Base-by-base conservation (phyloP, 345 rosid species). In the Aquilaria sinensis region DNA sequence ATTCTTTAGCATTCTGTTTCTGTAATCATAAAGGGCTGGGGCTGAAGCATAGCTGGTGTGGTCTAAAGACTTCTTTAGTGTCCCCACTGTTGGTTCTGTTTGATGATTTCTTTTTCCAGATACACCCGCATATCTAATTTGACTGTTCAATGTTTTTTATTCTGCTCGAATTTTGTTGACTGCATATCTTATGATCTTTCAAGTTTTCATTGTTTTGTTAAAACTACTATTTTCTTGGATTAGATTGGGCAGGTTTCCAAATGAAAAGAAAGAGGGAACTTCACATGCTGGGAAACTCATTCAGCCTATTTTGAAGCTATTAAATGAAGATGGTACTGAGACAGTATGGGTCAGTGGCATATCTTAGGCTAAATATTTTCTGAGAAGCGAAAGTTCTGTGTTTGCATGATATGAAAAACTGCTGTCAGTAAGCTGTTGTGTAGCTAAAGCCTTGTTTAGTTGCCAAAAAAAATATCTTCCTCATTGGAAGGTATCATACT, bases 201-300 rank as follows among this genome's bases (percentile, higher is more conserved):
- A 48, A 62, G 41, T 51, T 41, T 63, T 12, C 41, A 62, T 33
- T 45, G 30, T 37, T 37, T 5, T 5, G 43, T 37, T 37, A 37
- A 37, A 37, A 37, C 5, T 5, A 37, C 2, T 3, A 37, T 37
- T 57, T 67, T 67, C 56, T 65, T 66, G 74, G 61, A 58, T 62
- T 77, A 94, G 97, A 78, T 65, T 90, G 78, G 91, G 78, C 66
- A 77, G 77, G 66, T 88, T 85, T 75, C 75, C 93, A 63, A 80
- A 81, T 69, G 51, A 65, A 23, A 90, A 81, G 78, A 91, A 86
- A 71, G 96, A 85, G 53, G 94, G 85, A 64, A 80, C 72, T 65
- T 76, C 74, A 29, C 80, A 67, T 56, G 79, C 89, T 55, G 82
- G 84, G 30, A 90, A 80, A 78, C 69, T 90, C 30, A 64, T 86